Percentiles rank a stretch among this genome's conserved stretches.
These are phyloP conservation scores for Epichloe festucae DNA, from an alignment of 2,329 filamentous ascomycete genomes.

Conservation along the genomic window DNA sequence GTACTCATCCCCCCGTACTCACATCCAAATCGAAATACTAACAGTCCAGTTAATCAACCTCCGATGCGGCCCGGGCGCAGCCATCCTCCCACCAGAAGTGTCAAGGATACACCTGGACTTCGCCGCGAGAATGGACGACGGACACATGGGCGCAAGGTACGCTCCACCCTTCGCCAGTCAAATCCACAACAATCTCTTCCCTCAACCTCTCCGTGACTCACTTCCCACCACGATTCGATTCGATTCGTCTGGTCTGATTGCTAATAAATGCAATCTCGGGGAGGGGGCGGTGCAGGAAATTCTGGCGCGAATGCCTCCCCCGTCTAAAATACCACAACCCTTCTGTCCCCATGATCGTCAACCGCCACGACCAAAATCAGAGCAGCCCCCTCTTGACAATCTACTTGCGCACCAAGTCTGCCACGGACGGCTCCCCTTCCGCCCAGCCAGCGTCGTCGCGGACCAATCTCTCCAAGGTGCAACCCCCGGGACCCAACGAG, in stretches of 20 bases:
- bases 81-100: conserved; percentile 63
- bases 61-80: conserved; percentile 71
- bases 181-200: conserved; percentile 12
- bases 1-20: conserved; percentile 16
- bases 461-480: conserved; percentile 34
- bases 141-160: conserved; percentile 63
- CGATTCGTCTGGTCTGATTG: conserved; percentile 8
- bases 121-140: conserved; percentile 44
- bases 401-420: conserved; percentile 38
- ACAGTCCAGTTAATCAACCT: conserved; percentile 54
- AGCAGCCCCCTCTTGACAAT: conserved; percentile 50
- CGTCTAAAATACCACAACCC: conserved; percentile 94
- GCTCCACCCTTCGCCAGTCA: conserved; percentile 12
- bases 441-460: conserved; percentile 34
- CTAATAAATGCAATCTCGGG: not conserved
- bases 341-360: conserved; percentile 66
- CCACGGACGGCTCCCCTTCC: conserved; percentile 16
- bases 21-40: conserved; percentile 6
- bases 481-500: conserved; percentile 36
- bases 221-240: not conserved
- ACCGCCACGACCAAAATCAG: conserved; percentile 46
- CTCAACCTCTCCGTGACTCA: conserved; percentile 3
- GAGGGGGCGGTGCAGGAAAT: conserved; percentile 46
- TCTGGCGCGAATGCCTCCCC: conserved; percentile 70
- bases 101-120: conserved; percentile 66